phyloP scores from a whole-genome alignment of 371 early-diverging fungal genomes.

The Rhizopus delemar region DNA sequence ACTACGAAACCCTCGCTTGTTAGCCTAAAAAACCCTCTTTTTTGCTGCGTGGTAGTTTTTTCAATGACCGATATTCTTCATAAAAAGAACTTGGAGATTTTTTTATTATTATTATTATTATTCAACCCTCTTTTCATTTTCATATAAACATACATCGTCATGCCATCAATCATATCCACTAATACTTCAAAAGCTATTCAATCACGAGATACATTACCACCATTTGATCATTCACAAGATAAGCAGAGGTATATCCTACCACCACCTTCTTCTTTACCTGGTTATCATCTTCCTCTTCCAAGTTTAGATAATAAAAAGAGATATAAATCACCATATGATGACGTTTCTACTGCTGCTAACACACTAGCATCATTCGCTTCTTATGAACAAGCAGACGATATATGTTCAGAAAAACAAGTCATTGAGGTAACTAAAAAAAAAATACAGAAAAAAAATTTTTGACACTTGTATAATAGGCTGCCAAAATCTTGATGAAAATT shows the following conservation, averaged over 20 bases:
- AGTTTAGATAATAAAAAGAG: conserved; percentile 1
- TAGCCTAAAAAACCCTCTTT: too few species aligned
- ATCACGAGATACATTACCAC: conserved; percentile 22
- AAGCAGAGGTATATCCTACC: conserved; percentile 44
- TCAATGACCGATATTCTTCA: too few species aligned
- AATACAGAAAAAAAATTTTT: conserved; percentile 16
- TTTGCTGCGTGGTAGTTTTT: too few species aligned
- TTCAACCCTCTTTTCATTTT: conserved; percentile 2
- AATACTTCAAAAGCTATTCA: conserved; percentile 1
- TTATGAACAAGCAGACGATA: conserved; percentile 16
- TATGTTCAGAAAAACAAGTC: conserved; percentile 39
- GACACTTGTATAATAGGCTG: conserved; percentile 33
- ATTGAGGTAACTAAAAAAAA: conserved; percentile 38
- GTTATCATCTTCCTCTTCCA: conserved; percentile 30
- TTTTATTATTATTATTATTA: conserved; percentile 7
- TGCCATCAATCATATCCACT: conserved; percentile 2
- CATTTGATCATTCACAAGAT: conserved; percentile 19
- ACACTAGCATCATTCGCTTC: conserved; percentile 46
- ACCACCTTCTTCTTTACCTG: conserved; percentile 42
- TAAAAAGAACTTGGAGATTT: not conserved
- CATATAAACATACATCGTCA: not conserved
- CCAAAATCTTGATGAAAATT: conserved; percentile 51
- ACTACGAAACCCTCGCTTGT: too few species aligned
- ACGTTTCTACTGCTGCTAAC: conserved; percentile 41
- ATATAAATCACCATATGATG: conserved; percentile 21